phyloP scores from a whole-genome alignment of 2,329 filamentous ascomycete species.

The Esteya vermicola region DNA sequence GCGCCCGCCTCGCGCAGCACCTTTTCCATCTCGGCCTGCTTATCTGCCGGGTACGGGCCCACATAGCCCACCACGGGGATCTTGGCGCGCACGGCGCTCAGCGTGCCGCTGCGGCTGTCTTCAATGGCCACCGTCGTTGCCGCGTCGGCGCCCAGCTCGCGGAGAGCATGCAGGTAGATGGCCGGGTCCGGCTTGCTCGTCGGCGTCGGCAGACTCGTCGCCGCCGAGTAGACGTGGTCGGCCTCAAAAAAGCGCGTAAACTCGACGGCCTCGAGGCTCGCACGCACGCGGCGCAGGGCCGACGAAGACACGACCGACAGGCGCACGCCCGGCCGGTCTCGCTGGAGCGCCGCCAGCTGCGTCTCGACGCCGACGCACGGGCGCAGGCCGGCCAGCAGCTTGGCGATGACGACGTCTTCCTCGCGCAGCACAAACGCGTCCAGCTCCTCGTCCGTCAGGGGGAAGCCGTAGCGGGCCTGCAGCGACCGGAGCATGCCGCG shows the following conservation, averaged over 20 bases:
- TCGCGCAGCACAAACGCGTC: slow-evolving; percentile 63
- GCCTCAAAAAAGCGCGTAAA: slow-evolving; percentile 67
- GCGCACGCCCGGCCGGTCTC: slow-evolving; percentile 53
- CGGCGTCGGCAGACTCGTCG: slow-evolving; percentile 62
- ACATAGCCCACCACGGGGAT: slow-evolving; percentile 79
- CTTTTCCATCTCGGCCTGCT: slow-evolving; percentile 52
- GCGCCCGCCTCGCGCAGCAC: slow-evolving; percentile 47
- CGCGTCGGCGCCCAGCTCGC: slow-evolving; percentile 57
- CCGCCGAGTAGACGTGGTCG: slow-evolving; percentile 67
- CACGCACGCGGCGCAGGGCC: slow-evolving; percentile 62
- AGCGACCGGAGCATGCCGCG: slow-evolving; percentile 75
- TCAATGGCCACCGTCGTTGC: slow-evolving; percentile 68
- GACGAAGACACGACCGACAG: slow-evolving; percentile 73
- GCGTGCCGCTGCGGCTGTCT: slow-evolving; percentile 75
- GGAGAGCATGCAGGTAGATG: slow-evolving; percentile 68
- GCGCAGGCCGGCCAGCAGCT: slow-evolving; percentile 52
- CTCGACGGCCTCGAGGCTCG: slow-evolving; percentile 64
- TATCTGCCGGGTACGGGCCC: slow-evolving; percentile 53
- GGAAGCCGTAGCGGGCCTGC: slow-evolving; percentile 61
- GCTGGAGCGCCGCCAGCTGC: slow-evolving; percentile 49
- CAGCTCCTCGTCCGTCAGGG: slow-evolving; percentile 51
- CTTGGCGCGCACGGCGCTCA: slow-evolving; percentile 57
- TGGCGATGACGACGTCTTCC: slow-evolving; percentile 71
- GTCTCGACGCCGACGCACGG: slow-evolving; percentile 56
- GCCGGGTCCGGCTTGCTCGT: slow-evolving; percentile 85